Evolutionary conservation across 495 filamentous ascomycete genomes (phyloP).

Genomic region (Cairneyella variabilis): DNA sequence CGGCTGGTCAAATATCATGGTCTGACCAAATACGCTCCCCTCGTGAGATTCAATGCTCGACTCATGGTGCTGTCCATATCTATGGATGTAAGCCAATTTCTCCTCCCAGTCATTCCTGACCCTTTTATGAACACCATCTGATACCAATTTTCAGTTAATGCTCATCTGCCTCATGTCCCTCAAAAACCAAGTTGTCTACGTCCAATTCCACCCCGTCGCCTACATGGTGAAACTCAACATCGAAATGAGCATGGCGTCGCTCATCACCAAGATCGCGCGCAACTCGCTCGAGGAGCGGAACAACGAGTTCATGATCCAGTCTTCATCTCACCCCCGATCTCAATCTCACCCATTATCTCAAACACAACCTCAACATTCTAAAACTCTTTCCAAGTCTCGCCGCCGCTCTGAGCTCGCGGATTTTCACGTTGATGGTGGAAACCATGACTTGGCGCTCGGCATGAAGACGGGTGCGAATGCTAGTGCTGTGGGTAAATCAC

Average conservation of each 20-base stretch:
- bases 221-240: slow-evolving; percentile 53
- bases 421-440: too few relatives aligned
- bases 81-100: slow-evolving; percentile 45
- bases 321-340: background rate
- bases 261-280: slow-evolving; percentile 31
- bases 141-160: slow-evolving; percentile 20
- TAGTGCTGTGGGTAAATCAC: background rate
- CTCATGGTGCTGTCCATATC: slow-evolving; percentile 40
- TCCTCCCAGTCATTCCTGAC: background rate
- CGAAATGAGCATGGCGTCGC: slow-evolving; percentile 42
- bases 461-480: background rate
- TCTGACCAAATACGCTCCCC: slow-evolving; percentile 38
- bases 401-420: too few relatives aligned
- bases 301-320: slow-evolving; percentile 1
- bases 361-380: background rate
- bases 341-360: background rate
- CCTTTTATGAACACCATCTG: background rate
- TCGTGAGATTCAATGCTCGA: slow-evolving; percentile 41
- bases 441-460: too few relatives aligned
- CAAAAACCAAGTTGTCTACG: slow-evolving; percentile 32
- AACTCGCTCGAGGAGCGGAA: slow-evolving; percentile 1
- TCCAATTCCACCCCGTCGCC: slow-evolving; percentile 48
- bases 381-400: too few relatives aligned
- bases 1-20: slow-evolving; percentile 40
- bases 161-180: slow-evolving; percentile 33